Percentiles rank a stretch among this genome's conserved stretches.
These are phyloP conservation scores for Termitomyces sp. DNA, from an alignment of 768 basidiomycete genomes.

Conservation along the genomic window DNA sequence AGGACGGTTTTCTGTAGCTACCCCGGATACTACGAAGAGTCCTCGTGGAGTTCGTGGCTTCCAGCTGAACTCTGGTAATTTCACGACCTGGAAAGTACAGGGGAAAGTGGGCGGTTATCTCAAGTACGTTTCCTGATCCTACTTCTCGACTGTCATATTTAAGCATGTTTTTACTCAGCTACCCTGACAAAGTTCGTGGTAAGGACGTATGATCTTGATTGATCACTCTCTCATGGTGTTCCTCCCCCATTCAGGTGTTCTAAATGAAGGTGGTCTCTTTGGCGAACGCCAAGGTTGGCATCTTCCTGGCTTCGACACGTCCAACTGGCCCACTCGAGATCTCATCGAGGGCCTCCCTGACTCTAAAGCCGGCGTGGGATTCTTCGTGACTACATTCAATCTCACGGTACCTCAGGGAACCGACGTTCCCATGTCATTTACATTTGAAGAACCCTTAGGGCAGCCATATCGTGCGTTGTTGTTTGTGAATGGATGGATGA, in stretches of 20 bases:
- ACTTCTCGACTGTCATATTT: background rate
- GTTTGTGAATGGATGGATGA: slow-evolving; percentile 88
- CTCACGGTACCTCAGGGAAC: slow-evolving; percentile 50
- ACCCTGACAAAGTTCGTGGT: slow-evolving; percentile 61
- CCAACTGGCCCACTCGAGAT: slow-evolving; percentile 52
- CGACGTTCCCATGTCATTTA: slow-evolving; percentile 71
- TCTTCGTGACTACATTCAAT: slow-evolving; percentile 73
- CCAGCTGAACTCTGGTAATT: slow-evolving; percentile 54
- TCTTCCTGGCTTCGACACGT: slow-evolving; percentile 62
- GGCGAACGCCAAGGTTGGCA: slow-evolving; percentile 75
- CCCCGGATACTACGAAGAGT: slow-evolving; percentile 54
- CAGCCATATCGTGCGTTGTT: slow-evolving; percentile 69
- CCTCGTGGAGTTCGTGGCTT: slow-evolving; percentile 80
- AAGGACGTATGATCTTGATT: background rate
- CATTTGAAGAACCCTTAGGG: slow-evolving; percentile 50
- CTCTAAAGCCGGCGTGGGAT: slow-evolving; percentile 64
- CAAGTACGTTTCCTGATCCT: slow-evolving; percentile 31
- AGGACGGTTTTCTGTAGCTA: slow-evolving; percentile 18
- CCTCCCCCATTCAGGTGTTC: slow-evolving; percentile 30
- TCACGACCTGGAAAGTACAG: slow-evolving; percentile 65
- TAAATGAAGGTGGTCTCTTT: slow-evolving; percentile 69
- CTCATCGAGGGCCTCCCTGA: slow-evolving; percentile 54
- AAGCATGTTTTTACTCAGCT: slow-evolving; percentile 35
- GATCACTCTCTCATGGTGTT: background rate
- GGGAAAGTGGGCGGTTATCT: slow-evolving; percentile 72